phyloP scores from a whole-genome alignment of 345 rosid species.

The Hypericum androsaemum region DNA sequence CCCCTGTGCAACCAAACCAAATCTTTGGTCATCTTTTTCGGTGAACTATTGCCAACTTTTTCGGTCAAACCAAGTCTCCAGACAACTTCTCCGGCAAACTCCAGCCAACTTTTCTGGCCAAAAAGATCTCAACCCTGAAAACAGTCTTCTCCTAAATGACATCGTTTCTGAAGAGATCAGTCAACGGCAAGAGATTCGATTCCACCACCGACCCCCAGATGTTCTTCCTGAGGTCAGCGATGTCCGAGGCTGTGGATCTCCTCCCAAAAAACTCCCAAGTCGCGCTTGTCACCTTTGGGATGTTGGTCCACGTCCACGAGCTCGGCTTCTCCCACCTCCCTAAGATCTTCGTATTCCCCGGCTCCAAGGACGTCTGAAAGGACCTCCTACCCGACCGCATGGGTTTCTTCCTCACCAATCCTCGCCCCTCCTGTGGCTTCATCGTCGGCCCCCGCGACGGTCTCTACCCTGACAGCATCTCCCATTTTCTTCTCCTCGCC shows the following conservation, averaged over 20 bases:
- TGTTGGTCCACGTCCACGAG: conserved; percentile 73
- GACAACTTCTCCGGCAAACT: too few species aligned
- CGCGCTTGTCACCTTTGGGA: conserved; percentile 74
- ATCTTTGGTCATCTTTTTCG: too few species aligned
- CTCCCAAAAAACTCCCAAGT: conserved; percentile 63
- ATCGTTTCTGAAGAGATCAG: too few species aligned
- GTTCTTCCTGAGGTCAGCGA: conserved; percentile 62
- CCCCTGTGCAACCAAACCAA: too few species aligned
- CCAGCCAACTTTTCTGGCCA: too few species aligned
- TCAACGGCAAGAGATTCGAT: too few species aligned
- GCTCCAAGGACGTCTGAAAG: conserved; percentile 64
- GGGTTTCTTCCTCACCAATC: conserved; percentile 66
- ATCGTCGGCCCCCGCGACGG: conserved; percentile 84
- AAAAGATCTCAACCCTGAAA: too few species aligned
- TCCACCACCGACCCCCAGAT: too few species aligned
- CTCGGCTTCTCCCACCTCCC: conserved; percentile 65
- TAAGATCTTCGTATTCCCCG: conserved; percentile 67
- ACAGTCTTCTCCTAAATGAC: too few species aligned
- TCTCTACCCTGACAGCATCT: conserved; percentile 70
- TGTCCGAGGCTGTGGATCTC: conserved; percentile 66
- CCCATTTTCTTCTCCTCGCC: conserved; percentile 79
- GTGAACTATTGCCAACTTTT: too few species aligned
- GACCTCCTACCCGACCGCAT: conserved; percentile 79
- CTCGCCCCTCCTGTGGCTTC: conserved; percentile 69
- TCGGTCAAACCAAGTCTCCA: too few species aligned